phyloP scores from a whole-genome alignment of 805 yeast genomes.

The Teunomyces cretensis region DNA sequence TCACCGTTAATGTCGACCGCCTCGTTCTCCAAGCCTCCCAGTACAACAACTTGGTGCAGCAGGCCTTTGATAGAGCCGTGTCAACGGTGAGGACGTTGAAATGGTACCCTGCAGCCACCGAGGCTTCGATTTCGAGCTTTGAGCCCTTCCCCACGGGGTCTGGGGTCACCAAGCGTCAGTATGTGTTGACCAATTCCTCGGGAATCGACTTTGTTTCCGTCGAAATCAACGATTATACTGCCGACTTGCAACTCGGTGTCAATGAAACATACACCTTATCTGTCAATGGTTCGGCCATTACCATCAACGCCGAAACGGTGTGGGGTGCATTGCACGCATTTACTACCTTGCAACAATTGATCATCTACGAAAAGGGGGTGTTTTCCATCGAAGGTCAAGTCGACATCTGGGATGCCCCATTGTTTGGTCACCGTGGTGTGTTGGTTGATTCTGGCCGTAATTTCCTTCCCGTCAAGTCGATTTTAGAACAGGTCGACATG shows the following conservation, averaged over 20 bases:
- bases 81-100: conserved; percentile 18
- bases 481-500: conserved; percentile 36
- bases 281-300: conserved; percentile 15
- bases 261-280: conserved; percentile 34
- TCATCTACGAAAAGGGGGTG: conserved; percentile 24
- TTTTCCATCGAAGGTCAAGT: conserved; percentile 34
- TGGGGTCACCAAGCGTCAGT: neutral
- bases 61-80: conserved; percentile 24
- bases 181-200: neutral
- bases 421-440: conserved; percentile 38
- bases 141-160: conserved; percentile 15
- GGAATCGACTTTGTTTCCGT: conserved; percentile 8
- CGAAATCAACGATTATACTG: conserved; percentile 16
- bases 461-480: conserved; percentile 23
- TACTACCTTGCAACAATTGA: conserved; percentile 39
- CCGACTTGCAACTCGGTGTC: conserved; percentile 34
- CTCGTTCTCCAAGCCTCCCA: conserved; percentile 7
- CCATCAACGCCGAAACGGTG: conserved; percentile 28
- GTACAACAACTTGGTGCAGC: conserved; percentile 13
- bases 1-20: conserved; percentile 2
- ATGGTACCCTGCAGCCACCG: conserved; percentile 37
- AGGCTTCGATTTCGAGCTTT: conserved; percentile 21
- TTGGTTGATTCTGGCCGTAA: conserved; percentile 41
- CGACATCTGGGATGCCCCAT: conserved; percentile 32
- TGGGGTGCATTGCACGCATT: conserved; percentile 46